These are phyloP conservation scores for Elsinoe arachidis DNA, from an alignment of 2,329 filamentous ascomycete genomes.

Conservation along the genomic window DNA sequence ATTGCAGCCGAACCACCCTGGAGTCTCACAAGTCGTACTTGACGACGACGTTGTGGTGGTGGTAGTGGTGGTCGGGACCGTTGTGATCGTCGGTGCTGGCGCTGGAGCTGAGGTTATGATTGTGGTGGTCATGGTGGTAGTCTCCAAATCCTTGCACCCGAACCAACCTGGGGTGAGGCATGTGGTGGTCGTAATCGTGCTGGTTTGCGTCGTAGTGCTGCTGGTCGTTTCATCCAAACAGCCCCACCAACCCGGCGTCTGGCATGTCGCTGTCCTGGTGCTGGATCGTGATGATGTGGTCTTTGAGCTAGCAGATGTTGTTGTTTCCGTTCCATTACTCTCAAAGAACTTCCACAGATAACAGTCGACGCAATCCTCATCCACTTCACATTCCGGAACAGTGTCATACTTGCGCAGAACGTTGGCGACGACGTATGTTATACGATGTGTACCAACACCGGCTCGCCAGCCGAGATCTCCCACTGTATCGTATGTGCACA, in stretches of 20 bases:
- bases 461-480: constrained; percentile 82
- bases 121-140: constrained; percentile 26
- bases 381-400: constrained; percentile 64
- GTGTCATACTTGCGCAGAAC: constrained; percentile 71
- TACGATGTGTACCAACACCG: constrained; percentile 79
- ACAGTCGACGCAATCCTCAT: constrained; percentile 73
- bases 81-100: constrained; percentile 19
- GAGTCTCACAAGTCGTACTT: constrained; percentile 47
- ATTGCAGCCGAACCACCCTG: constrained; percentile 61
- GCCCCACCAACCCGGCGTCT: constrained; percentile 54
- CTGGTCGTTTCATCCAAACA: constrained; percentile 43
- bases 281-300: constrained; percentile 45
- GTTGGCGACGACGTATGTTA: constrained; percentile 73
- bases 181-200: constrained; percentile 41
- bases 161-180: constrained; percentile 59
- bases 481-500: constrained; percentile 86
- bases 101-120: constrained; percentile 21
- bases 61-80: constrained; percentile 13
- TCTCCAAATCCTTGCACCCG: constrained; percentile 51
- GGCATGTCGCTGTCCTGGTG: constrained; percentile 58
- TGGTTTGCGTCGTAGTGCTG: constrained; percentile 34
- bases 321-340: constrained; percentile 72
- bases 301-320: constrained; percentile 43
- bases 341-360: constrained; percentile 85
- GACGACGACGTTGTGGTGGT: constrained; percentile 5